These are phyloP conservation scores for Coleophoma eucalyptorum DNA, from an alignment of 2,329 filamentous ascomycete species.

Conservation along the genomic window DNA sequence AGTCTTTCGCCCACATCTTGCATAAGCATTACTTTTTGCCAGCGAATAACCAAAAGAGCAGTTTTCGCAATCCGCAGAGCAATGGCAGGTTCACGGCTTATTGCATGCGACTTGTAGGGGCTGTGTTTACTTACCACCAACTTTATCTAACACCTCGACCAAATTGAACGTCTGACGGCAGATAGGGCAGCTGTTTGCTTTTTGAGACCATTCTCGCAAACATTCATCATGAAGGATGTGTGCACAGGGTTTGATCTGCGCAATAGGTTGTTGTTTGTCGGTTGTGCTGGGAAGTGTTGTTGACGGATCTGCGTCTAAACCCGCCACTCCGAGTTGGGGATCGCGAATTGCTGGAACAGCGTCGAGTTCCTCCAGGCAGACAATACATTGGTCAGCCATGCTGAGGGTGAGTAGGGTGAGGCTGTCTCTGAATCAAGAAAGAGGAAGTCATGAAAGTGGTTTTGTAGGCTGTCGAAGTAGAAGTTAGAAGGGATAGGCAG, in stretches of 20 bases:
- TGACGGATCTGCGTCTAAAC: conserved; percentile 13
- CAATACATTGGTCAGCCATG: conserved; percentile 63
- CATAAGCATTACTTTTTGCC: too few species aligned
- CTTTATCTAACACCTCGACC: conserved; percentile 76
- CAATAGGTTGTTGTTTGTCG: conserved; percentile 33
- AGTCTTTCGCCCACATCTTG: too few species aligned
- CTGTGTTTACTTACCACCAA: conserved; percentile 64
- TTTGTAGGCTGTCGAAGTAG: not conserved
- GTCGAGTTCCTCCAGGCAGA: conserved; percentile 61
- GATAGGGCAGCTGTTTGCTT: conserved; percentile 97
- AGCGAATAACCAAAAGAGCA: too few species aligned
- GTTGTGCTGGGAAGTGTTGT: conserved; percentile 17
- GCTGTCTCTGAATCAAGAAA: conserved; percentile 7
- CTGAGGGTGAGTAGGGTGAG: conserved; percentile 14
- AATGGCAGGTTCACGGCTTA: too few species aligned
- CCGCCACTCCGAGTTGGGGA: conserved; percentile 17
- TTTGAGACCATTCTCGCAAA: conserved; percentile 89
- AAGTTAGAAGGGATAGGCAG: conserved; percentile 9
- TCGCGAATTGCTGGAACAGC: conserved; percentile 13
- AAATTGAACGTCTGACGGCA: conserved; percentile 89
- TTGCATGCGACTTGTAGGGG: not conserved
- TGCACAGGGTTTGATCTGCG: conserved; percentile 70
- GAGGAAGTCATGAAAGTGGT: conserved; percentile 23
- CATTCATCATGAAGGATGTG: conserved; percentile 93
- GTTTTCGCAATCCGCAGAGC: too few species aligned